Percentiles rank a stretch among this genome's conserved stretches.
phyloP scores from a whole-genome alignment of 2,329 filamentous ascomycete species.

The Myotisia sp. region DNA sequence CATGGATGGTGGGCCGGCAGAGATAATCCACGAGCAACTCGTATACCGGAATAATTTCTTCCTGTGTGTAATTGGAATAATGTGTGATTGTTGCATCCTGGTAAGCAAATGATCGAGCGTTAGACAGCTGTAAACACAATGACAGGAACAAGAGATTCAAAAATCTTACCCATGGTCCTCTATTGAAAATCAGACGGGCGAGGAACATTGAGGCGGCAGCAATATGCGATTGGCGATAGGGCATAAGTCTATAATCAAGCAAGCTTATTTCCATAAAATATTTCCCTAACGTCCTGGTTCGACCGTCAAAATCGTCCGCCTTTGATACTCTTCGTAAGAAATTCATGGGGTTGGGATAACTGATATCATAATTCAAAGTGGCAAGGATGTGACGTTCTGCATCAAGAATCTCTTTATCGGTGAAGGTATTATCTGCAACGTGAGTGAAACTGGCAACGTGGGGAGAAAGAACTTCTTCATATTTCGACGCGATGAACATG shows the following conservation, averaged over 20 bases:
- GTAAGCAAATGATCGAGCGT: neutral
- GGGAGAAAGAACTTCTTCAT: conserved; percentile 92
- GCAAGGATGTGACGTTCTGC: conserved; percentile 91
- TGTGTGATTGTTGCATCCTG: conserved; percentile 73
- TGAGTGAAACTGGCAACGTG: conserved; percentile 95
- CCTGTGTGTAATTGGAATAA: conserved; percentile 86
- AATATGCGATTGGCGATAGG: conserved; percentile 74
- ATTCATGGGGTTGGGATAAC: conserved; percentile 99
- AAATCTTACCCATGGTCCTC: conserved; percentile 68
- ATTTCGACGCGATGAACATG: conserved; percentile 91
- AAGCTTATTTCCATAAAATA: conserved; percentile 96
- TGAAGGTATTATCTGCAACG: conserved; percentile 92
- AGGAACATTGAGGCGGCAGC: conserved; percentile 93
- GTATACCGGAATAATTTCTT: conserved; percentile 85
- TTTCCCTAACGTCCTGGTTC: conserved; percentile 91
- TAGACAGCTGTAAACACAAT: neutral
- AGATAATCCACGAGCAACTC: conserved; percentile 95
- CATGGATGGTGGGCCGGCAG: conserved; percentile 73
- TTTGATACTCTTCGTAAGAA: conserved; percentile 97
- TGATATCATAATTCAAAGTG: conserved; percentile 89
- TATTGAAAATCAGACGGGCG: conserved; percentile 74
- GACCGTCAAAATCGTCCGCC: conserved; percentile 97
- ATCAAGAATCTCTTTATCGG: conserved; percentile 84
- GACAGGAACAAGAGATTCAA: neutral
- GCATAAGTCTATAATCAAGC: conserved; percentile 86